These are phyloP conservation scores for Lathyrus sativus DNA, from an alignment of 306 rosid genomes.

Conservation along the genomic window DNA sequence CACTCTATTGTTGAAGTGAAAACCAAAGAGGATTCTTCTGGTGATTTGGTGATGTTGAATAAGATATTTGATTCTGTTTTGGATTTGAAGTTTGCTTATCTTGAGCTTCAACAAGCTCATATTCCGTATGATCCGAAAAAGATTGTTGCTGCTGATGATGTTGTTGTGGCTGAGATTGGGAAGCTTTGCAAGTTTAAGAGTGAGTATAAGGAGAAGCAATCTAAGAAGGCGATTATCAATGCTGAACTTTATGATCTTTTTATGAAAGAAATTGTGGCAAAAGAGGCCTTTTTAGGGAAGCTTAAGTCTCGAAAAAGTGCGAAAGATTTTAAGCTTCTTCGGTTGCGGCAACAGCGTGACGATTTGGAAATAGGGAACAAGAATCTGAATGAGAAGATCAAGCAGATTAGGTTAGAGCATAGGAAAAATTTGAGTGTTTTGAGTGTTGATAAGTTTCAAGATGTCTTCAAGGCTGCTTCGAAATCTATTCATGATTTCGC, in stretches of 20 bases:
- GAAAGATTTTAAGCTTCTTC: constrained; percentile 53
- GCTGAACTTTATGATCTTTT: constrained; percentile 36
- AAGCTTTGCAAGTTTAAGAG: constrained; percentile 71
- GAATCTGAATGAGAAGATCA: constrained; percentile 49
- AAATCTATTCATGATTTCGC: constrained; percentile 82
- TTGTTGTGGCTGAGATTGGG: constrained; percentile 65
- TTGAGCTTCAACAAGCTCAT: constrained; percentile 84
- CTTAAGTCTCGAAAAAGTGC: constrained; percentile 54
- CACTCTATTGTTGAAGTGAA: constrained; percentile 39
- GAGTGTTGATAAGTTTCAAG: constrained; percentile 49
- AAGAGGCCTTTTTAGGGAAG: constrained; percentile 53
- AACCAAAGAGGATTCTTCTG: constrained; percentile 32
- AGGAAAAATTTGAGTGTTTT: constrained; percentile 39
- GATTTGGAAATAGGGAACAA: constrained; percentile 52
- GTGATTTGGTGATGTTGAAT: constrained; percentile 44
- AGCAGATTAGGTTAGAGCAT: constrained; percentile 47
- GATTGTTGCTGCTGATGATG: constrained; percentile 73
- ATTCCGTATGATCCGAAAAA: constrained; percentile 67
- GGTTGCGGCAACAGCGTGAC: constrained; percentile 41
- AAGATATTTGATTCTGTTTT: constrained; percentile 63
- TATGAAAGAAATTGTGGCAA: constrained; percentile 48
- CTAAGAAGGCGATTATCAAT: constrained; percentile 34
- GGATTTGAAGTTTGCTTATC: constrained; percentile 70
- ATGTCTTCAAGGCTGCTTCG: constrained; percentile 53
- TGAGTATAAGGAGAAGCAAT: constrained; percentile 47